phyloP scores from a whole-genome alignment of 768 basidiomycete genomes.

The Amanita pseudoporphyria region DNA sequence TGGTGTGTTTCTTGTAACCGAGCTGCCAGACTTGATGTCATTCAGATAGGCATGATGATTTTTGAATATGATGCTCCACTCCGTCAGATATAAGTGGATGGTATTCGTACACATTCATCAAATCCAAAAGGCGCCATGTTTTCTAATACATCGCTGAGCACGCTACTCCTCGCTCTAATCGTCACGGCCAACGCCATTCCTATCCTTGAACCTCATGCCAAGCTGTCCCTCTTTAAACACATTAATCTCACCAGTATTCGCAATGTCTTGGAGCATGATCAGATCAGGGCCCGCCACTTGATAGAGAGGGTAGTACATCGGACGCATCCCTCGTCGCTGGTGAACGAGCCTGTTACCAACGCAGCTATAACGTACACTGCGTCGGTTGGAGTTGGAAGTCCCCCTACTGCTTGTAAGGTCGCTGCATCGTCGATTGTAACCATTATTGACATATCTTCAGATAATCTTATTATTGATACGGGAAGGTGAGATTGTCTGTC shows the following conservation, averaged over 20 bases:
- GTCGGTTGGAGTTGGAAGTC: conserved; percentile 42
- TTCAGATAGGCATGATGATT: background rate
- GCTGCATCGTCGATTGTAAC: background rate
- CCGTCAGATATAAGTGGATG: background rate
- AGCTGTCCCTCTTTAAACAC: conserved; percentile 44
- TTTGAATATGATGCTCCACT: background rate
- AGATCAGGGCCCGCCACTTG: conserved; percentile 38
- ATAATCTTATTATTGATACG: conserved; percentile 49
- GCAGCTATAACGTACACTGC: conserved; percentile 35
- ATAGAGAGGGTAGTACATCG: conserved; percentile 25
- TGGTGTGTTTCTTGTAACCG: too few species aligned
- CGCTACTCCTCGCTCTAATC: conserved; percentile 35
- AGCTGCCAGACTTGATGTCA: too few species aligned
- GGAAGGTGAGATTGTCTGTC: conserved; percentile 30
- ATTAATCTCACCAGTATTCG: conserved; percentile 39
- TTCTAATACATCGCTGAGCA: conserved; percentile 30
- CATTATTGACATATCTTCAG: conserved; percentile 20
- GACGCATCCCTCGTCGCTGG: too few species aligned
- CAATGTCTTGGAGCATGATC: conserved; percentile 42
- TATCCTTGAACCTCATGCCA: conserved; percentile 29
- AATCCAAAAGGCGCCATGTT: conserved; percentile 23
- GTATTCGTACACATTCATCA: too few species aligned
- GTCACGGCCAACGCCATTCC: conserved; percentile 37
- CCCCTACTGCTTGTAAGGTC: conserved; percentile 39
- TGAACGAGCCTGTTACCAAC: conserved; percentile 21